A percentile compares a stretch with the other conserved stretches of the same genome.
These are phyloP conservation scores for Phalaenopsis equestris DNA, from an alignment of 106 monocot genomes.

Conservation along the genomic window DNA sequence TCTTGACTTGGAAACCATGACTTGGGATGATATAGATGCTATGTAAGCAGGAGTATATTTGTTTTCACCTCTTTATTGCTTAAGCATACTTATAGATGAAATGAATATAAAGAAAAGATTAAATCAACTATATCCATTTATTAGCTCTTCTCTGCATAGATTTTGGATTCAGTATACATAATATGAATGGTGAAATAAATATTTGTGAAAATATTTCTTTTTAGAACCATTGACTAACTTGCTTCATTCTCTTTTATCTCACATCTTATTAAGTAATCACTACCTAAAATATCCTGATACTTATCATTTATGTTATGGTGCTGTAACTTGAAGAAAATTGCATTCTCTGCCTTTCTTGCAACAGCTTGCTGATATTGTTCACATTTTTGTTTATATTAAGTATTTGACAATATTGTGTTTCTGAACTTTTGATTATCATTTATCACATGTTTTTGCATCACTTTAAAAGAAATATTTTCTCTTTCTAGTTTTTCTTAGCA, in stretches of 20 bases:
- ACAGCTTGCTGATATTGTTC: not conserved
- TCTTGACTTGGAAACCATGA: slow-evolving; percentile 99
- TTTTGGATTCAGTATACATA: not conserved
- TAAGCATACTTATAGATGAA: not conserved
- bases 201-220: not conserved
- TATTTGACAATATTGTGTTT: not conserved
- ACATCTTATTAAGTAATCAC: not conserved
- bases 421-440: not conserved
- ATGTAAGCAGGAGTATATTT: slow-evolving; percentile 45
- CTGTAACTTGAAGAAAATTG: not conserved
- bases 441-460: not conserved
- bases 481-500: not conserved
- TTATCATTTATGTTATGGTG: not conserved
- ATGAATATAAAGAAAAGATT: not conserved
- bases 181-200: not conserved
- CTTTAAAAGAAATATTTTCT: not conserved
- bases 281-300: not conserved
- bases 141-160: not conserved
- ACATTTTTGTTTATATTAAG: not conserved
- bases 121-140: not conserved
- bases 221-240: not conserved
- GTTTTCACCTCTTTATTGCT: not conserved
- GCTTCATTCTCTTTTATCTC: not conserved
- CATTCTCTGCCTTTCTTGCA: not conserved
- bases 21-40: slow-evolving; percentile 96